Evolutionary conservation across 2,329 filamentous ascomycete genomes (phyloP).

Genomic region (Knufia petricola): DNA sequence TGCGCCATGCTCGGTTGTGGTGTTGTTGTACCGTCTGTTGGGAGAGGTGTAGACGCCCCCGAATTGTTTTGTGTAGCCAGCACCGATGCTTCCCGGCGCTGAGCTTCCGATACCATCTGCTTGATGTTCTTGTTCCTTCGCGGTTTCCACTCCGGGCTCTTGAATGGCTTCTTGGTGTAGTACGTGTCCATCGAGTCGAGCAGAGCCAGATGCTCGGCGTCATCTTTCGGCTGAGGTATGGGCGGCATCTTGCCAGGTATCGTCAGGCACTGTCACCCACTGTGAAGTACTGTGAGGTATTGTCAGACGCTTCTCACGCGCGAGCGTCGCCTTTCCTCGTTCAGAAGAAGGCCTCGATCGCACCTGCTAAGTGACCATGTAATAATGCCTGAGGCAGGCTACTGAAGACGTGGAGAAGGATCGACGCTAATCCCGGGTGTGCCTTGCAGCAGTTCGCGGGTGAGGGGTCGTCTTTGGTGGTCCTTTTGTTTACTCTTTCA

Average conservation of each 20-base stretch:
- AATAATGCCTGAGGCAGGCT: background rate
- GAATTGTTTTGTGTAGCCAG: slow-evolving; percentile 75
- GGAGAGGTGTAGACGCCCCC: slow-evolving; percentile 61
- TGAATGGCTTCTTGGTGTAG: slow-evolving; percentile 76
- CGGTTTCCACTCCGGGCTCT: slow-evolving; percentile 82
- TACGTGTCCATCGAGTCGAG: slow-evolving; percentile 90
- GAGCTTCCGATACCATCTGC: slow-evolving; percentile 82
- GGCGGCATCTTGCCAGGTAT: slow-evolving; percentile 41
- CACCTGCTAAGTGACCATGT: no score
- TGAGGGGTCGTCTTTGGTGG: background rate
- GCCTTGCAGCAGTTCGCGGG: background rate
- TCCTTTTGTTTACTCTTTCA: background rate
- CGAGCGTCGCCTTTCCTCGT: no score
- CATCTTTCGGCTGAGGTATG: slow-evolving; percentile 53
- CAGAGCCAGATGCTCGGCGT: slow-evolving; percentile 74
- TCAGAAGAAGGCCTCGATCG: no score
- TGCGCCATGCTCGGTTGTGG: slow-evolving; percentile 65
- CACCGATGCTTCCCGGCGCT: slow-evolving; percentile 79
- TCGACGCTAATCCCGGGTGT: background rate
- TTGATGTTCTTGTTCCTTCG: slow-evolving; percentile 99
- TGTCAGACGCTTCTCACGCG: no score
- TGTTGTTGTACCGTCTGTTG: slow-evolving; percentile 33
- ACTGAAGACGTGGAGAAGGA: no score
- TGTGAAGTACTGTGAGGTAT: no score
- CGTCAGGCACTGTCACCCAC: no score